Conservation (phyloP, 2,329 filamentous ascomycete species). For the Penicillium sclerotiorum region DNA sequence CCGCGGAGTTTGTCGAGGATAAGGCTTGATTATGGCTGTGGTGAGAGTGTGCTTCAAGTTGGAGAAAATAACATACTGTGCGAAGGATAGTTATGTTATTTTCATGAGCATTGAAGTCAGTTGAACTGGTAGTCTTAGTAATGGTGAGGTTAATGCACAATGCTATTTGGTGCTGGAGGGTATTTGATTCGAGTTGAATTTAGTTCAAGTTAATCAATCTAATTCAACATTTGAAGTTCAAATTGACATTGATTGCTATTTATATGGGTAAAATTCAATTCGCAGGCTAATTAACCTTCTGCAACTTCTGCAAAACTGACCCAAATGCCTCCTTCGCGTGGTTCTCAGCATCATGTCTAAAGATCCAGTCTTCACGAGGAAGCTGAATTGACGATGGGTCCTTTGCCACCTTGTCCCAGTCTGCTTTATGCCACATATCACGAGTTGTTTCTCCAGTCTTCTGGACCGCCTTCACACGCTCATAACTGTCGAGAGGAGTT, state of each 20-base stretch:
- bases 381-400: slow-evolving; percentile 48
- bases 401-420: slow-evolving; percentile 51
- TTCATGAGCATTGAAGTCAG: no score
- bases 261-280: background rate
- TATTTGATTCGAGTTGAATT: no score
- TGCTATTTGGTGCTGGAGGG: no score
- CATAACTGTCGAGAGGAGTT: slow-evolving; percentile 45
- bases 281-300: slow-evolving; percentile 11
- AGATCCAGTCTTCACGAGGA: slow-evolving; percentile 52
- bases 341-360: slow-evolving; percentile 53
- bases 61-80: no score
- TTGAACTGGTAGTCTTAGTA: no score
- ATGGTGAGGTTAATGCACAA: no score
- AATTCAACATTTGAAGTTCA: no score
- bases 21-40: background rate
- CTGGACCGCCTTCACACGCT: slow-evolving; percentile 52
- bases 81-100: no score
- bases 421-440: slow-evolving; percentile 57
- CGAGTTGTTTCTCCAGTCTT: slow-evolving; percentile 52
- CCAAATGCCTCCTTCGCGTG: slow-evolving; percentile 48
- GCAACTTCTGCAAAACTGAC: slow-evolving; percentile 20
- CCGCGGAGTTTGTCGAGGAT: slow-evolving; percentile 14
- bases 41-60: background rate
- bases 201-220: no score
- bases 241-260: no score